Evolutionary conservation across 106 monocot species (phyloP).

Genomic region (Posidonia australis): DNA sequence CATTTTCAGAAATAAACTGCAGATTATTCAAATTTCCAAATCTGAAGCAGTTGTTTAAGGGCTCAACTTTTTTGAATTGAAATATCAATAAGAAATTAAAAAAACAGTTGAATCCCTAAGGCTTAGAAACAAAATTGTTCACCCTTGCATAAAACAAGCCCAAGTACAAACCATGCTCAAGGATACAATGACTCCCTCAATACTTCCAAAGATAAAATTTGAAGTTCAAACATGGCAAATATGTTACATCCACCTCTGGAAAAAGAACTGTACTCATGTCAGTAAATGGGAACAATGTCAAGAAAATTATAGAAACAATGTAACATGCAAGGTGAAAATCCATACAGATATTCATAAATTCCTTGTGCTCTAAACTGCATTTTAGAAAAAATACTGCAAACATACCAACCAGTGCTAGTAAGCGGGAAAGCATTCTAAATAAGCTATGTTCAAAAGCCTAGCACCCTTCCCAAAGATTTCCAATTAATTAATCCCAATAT

Average conservation of each 20-base stretch:
- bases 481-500: too few relatives aligned
- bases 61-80: neutral
- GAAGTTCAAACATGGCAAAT: conserved; percentile 56
- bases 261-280: conserved; percentile 12
- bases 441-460: too few relatives aligned
- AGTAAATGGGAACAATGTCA: neutral
- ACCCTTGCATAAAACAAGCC: neutral
- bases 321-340: neutral
- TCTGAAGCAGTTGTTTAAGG: conserved; percentile 32
- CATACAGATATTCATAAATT: too few relatives aligned
- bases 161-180: conserved; percentile 3
- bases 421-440: too few relatives aligned
- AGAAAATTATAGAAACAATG: neutral
- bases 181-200: conserved; percentile 90
- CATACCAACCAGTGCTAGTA: too few relatives aligned
- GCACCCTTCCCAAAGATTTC: too few relatives aligned
- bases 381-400: too few relatives aligned
- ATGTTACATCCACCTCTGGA: conserved; percentile 32
- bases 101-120: neutral
- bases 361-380: too few relatives aligned
- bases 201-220: conserved; percentile 82
- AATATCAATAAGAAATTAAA: neutral
- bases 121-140: neutral
- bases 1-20: conserved; percentile 96
- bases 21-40: conserved; percentile 89